These are phyloP conservation scores for Xylariaceae sp. DNA, from an alignment of 2,329 filamentous ascomycete species.

Conservation along the genomic window DNA sequence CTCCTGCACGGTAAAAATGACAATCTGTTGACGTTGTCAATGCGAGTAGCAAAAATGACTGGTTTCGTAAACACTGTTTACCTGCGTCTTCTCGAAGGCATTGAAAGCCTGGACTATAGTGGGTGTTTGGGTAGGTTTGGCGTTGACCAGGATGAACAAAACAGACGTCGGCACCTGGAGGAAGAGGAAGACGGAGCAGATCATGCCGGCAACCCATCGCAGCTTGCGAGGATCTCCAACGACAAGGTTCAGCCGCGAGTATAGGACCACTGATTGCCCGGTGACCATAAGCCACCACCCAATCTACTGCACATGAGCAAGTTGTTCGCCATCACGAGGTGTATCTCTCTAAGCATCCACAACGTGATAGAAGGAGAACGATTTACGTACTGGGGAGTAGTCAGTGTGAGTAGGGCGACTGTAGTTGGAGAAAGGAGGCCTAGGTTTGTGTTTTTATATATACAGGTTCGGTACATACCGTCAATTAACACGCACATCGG, in stretches of 20 bases:
- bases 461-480: too few species aligned
- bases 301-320: too few species aligned
- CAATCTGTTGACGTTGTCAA: too few species aligned
- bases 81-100: conserved; percentile 30
- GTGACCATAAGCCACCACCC: conserved; percentile 57
- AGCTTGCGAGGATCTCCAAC: conserved; percentile 44
- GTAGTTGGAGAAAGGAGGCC: too few species aligned
- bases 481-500: conserved; percentile 17
- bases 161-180: conserved; percentile 49
- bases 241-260: conserved; percentile 57
- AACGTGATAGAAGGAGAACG: too few species aligned
- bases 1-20: conserved; percentile 41
- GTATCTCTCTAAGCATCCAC: too few species aligned
- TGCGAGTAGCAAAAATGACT: too few species aligned
- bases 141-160: conserved; percentile 31
- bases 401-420: too few species aligned
- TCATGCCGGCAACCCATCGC: conserved; percentile 48
- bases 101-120: conserved; percentile 8
- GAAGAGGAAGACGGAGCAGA: conserved; percentile 50
- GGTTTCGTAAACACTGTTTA: too few species aligned
- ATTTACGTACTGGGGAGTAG: too few species aligned
- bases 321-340: too few species aligned
- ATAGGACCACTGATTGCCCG: conserved; percentile 53
- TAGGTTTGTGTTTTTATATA: too few species aligned
- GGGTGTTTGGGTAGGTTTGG: neutral